Conservation (phyloP, 179 eudicot genomes). For the Beta lomatogona region DNA sequence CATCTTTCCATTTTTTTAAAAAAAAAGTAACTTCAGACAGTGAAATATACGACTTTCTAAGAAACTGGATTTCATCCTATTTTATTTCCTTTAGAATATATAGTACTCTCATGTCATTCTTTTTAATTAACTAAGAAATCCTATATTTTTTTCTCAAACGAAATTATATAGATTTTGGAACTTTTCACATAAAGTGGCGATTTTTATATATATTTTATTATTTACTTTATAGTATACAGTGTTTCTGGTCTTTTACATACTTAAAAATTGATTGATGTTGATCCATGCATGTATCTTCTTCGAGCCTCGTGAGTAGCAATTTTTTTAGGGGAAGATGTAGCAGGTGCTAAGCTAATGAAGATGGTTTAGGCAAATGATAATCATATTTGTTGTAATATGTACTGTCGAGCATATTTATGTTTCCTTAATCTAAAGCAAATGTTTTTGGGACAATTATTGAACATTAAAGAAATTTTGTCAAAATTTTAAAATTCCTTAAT, state of each 20-base stretch:
- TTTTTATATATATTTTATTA: no score
- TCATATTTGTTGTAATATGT: background rate
- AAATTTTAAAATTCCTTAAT: slow-evolving; percentile 13
- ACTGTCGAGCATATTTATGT: slow-evolving; percentile 15
- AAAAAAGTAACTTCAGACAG: no score
- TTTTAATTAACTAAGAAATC: no score
- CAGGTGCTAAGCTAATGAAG: background rate
- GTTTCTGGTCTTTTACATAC: slow-evolving; percentile 15
- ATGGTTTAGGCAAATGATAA: background rate
- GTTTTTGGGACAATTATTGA: slow-evolving; percentile 30
- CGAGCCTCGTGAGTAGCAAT: background rate
- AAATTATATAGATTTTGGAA: no score
- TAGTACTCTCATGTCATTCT: no score
- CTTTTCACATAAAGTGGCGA: no score
- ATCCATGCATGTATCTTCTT: background rate
- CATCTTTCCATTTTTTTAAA: no score
- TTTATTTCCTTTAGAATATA: no score
- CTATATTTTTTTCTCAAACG: no score
- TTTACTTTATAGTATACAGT: background rate
- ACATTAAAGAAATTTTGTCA: slow-evolving; percentile 1
- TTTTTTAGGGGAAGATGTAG: no score
- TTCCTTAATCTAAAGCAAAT: slow-evolving; percentile 36
- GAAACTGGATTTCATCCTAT: no score
- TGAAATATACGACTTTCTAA: no score
- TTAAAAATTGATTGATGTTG: background rate